These are phyloP conservation scores for Gossypium turneri DNA, from an alignment of 345 rosid genomes.

Conservation along the genomic window DNA sequence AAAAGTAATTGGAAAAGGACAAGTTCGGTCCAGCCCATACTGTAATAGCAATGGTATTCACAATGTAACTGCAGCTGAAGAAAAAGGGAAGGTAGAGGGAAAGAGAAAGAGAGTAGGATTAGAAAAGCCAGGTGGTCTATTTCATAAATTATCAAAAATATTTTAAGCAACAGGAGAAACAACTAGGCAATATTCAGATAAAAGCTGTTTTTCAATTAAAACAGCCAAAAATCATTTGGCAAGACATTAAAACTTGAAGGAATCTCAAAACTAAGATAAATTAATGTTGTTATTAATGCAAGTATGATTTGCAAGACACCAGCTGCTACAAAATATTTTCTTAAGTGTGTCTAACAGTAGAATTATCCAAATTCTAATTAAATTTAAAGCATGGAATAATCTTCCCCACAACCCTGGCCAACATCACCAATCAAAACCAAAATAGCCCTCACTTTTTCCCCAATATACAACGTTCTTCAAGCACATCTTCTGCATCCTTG, in stretches of 20 bases:
- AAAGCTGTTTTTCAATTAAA: not conserved
- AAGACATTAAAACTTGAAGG: no score
- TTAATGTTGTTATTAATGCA: no score
- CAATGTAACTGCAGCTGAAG: not conserved
- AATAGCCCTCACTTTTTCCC: not conserved
- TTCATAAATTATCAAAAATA: not conserved
- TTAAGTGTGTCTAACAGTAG: no score
- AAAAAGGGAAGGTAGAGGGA: not conserved
- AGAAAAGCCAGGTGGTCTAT: not conserved
- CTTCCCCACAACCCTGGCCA: not conserved
- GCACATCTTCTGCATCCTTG: not conserved
- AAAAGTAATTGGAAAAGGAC: not conserved
- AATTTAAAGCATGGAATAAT: no score
- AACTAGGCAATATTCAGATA: not conserved
- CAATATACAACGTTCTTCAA: not conserved
- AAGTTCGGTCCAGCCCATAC: not conserved
- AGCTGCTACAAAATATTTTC: no score
- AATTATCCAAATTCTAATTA: no score
- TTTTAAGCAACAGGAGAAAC: not conserved
- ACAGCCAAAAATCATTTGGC: no score
- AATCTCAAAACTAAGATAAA: no score
- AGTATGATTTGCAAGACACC: no score
- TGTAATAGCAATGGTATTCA: not conserved
- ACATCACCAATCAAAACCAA: not conserved
- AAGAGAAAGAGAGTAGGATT: not conserved